Base-by-base conservation (phyloP, 371 early-diverging fungal genomes). In the Mortierella sp. region DNA sequence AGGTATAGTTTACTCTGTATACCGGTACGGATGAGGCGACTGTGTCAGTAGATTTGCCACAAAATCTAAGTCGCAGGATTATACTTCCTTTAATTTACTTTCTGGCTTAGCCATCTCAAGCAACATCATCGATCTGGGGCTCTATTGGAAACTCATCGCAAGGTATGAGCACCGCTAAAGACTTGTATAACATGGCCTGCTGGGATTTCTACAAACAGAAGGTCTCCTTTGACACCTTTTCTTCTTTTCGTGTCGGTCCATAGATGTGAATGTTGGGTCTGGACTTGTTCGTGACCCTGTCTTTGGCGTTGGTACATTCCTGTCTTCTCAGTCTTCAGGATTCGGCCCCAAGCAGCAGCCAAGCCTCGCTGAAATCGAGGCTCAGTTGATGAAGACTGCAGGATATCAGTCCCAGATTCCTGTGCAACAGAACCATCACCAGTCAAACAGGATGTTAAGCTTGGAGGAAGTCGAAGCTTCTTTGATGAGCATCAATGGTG, bases 391-490 rank as follows among this genome's bases (percentile, higher is more conserved):
- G 50, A 70, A 74, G 63, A 57, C 81, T 29, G 62, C 72, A 15
- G 72, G 74, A 15, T 68, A 75, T 56, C 84, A 84, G 62, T 60
- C 68, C 11, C 53, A 62, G 43, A 2, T 57, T 18, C 26, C n/a
- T 29, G 29, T 57, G 29, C 26, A 26, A 47, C 75, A 70, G 44
- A 59, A 43, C 44, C 77, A 66, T 26, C 29, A 30, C 19, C 67
- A 63, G 71, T 82, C 71, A 68, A 84, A 72, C 61, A 88, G 86
- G 68, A 84, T 90, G 81, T 71, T 91, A 71, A 91, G 89, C 44
- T 75, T 93, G 72, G 89, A 89, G 18, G 92, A 92, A 64, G 84
- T 92, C 21, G 93, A 93, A 75, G 91, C 91, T 43, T 85, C 88
- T 1, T 66, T 92, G 80, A 73, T 85, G 51, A 82, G 75, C 46